Base-by-base conservation (phyloP, 345 rosid species). In the Eucalyptus sp. region DNA sequence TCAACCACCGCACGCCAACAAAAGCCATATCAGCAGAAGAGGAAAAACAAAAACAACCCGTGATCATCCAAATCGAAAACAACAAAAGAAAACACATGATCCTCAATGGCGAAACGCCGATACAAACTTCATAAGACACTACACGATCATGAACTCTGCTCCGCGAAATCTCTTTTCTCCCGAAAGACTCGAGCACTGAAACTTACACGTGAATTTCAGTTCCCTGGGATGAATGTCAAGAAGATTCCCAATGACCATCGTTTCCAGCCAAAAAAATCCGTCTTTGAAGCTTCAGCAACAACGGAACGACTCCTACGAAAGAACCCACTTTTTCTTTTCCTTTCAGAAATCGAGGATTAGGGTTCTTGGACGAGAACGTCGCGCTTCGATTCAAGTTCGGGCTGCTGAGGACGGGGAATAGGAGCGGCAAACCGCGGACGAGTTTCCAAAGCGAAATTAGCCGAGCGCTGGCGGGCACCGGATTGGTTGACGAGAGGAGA, bases 151-250 rank as follows among this genome's bases (percentile, higher is more conserved):
- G 22, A 33, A 18, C 25, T 71, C 81, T 37, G 44, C 80, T 17
- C 80, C 44, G 44, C 58, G 43, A 68, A 31, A 52, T 52, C 25
- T 16, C 20, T 17, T 33, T 68, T 3, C 17, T 29, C 68, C 80
- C 80, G 44, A 68, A 68, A 33, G 44, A 37, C 87, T n/a, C 81
- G 49, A 52, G 16, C 44, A 48, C 44, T 18, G 85, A 31, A 68
- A 90, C 97, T 96, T 93, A 96, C 98, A 93, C 46, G 96, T 97
- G 92, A 96, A 95, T 90, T 96, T 96, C 88, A 96, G 97, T 91
- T 96, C 99, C 8, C 95, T 46, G 11, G 98, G 99, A 27, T 96
- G 96, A 86, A 96, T 90, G 89, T 87, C 93, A 89, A 96, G 92
- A 58, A 96, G 96, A 93, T 94, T 94, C 88, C 96, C 97, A 33